Conservation (phyloP, 2,329 filamentous ascomycete species). For the Calycina herbarum region DNA sequence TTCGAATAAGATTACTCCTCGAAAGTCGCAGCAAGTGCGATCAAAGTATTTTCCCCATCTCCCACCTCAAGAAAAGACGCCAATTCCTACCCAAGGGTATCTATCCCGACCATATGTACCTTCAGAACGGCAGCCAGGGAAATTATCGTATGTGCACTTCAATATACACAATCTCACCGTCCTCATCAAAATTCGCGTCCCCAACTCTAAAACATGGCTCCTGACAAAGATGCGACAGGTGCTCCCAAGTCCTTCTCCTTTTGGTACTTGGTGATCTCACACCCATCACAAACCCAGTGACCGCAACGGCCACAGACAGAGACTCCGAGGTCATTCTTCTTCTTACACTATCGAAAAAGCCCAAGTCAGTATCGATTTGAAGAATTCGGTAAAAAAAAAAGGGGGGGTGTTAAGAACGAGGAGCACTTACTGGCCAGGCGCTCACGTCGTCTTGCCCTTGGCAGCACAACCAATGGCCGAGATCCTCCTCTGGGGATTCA, state of each 20-base stretch:
- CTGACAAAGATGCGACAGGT: background rate
- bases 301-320: slow-evolving; percentile 8
- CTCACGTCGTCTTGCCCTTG: background rate
- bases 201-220: slow-evolving; percentile 44
- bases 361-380: background rate
- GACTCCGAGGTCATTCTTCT: slow-evolving; percentile 1
- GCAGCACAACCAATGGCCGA: slow-evolving; percentile 6
- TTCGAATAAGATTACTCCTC: no score
- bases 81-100: slow-evolving; percentile 23
- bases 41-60: no score
- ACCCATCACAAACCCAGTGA: slow-evolving; percentile 10
- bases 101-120: slow-evolving; percentile 8
- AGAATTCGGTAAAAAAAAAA: background rate
- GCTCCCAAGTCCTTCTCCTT: background rate
- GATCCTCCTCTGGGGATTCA: background rate
- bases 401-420: background rate
- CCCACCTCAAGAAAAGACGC: background rate
- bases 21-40: no score
- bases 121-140: slow-evolving; percentile 19
- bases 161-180: slow-evolving; percentile 45
- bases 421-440: slow-evolving; percentile 3
- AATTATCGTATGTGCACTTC: slow-evolving; percentile 55
- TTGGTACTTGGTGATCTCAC: background rate
- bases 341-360: slow-evolving; percentile 5
- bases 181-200: slow-evolving; percentile 70